Conservation (phyloP, 495 filamentous ascomycete genomes). For the Parathielavia appendiculata region DNA sequence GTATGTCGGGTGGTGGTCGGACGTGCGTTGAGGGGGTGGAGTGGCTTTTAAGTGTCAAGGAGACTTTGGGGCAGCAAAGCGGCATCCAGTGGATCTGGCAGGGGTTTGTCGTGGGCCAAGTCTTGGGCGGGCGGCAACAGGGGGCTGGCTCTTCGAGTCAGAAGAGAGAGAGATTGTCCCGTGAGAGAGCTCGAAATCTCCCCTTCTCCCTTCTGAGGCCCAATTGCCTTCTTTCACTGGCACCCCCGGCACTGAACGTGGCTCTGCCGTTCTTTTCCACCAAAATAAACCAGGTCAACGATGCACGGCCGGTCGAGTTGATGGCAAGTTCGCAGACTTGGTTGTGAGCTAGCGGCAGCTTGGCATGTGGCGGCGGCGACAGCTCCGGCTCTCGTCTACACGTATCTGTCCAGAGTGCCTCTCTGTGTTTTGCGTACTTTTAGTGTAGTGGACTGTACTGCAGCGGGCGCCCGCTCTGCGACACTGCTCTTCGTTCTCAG, state of each 20-base stretch:
- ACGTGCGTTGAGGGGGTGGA: slow-evolving; percentile 27
- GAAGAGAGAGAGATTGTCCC: slow-evolving; percentile 11
- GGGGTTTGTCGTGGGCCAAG: slow-evolving; percentile 22
- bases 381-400: background rate
- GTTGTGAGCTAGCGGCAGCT: slow-evolving; percentile 26
- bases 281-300: slow-evolving; percentile 17
- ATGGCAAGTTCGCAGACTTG: slow-evolving; percentile 11
- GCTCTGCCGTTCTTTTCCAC: slow-evolving; percentile 4
- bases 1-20: slow-evolving; percentile 17
- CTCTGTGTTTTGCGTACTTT: too few relatives aligned
- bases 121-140: slow-evolving; percentile 26
- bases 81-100: slow-evolving; percentile 2
- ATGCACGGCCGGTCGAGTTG: slow-evolving; percentile 15
- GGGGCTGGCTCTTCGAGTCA: slow-evolving; percentile 30
- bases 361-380: slow-evolving; percentile 22
- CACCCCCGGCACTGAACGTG: background rate
- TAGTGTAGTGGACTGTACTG: slow-evolving; percentile 11
- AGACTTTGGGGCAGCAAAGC: slow-evolving; percentile 13
- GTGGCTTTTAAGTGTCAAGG: slow-evolving; percentile 18
- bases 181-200: slow-evolving; percentile 22
- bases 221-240: slow-evolving; percentile 8
- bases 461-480: slow-evolving; percentile 3
- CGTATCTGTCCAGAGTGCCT: background rate
- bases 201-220: slow-evolving; percentile 15
- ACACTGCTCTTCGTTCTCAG: background rate